Evolutionary conservation across 23 red algal genomes (phyloP).

Genomic region (Cyanidium caldarium): DNA sequence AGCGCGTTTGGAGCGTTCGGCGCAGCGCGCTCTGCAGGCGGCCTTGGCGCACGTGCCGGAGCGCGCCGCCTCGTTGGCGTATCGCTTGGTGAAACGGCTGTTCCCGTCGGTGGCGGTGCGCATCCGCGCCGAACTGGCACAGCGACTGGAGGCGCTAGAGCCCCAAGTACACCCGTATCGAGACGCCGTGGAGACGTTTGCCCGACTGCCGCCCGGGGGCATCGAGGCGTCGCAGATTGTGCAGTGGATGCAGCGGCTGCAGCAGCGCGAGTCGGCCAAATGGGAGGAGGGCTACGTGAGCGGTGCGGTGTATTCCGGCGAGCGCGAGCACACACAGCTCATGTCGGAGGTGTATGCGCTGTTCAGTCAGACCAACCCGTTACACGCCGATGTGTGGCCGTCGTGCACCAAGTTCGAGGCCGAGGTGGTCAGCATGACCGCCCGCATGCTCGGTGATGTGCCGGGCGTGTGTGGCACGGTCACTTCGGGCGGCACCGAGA

Average conservation of each 20-base stretch:
- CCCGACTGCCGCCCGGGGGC: not conserved
- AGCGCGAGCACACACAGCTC: not conserved
- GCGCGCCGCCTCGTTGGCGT: not conserved
- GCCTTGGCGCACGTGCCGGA: too few species aligned
- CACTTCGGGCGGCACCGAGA: not conserved
- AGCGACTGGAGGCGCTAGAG: not conserved
- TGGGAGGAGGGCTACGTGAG: not conserved
- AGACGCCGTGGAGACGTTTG: not conserved
- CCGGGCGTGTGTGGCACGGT: not conserved
- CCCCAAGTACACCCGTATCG: not conserved
- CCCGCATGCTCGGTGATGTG: not conserved
- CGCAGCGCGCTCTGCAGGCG: too few species aligned
- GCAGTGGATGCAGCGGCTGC: not conserved
- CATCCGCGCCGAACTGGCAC: not conserved
- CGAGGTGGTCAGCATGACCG: not conserved
- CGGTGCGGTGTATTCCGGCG: not conserved
- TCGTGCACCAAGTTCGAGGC: conserved; percentile 6
- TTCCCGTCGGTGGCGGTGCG: not conserved
- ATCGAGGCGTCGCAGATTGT: not conserved
- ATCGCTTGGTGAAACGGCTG: not conserved
- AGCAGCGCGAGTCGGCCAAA: not conserved
- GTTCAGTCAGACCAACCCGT: not conserved
- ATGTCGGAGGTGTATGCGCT: not conserved
- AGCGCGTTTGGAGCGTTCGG: too few species aligned
- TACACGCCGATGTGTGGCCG: not conserved